These are phyloP conservation scores for Oryza glumipatula DNA, from an alignment of 176 grass and related monocot genomes.

Conservation along the genomic window DNA sequence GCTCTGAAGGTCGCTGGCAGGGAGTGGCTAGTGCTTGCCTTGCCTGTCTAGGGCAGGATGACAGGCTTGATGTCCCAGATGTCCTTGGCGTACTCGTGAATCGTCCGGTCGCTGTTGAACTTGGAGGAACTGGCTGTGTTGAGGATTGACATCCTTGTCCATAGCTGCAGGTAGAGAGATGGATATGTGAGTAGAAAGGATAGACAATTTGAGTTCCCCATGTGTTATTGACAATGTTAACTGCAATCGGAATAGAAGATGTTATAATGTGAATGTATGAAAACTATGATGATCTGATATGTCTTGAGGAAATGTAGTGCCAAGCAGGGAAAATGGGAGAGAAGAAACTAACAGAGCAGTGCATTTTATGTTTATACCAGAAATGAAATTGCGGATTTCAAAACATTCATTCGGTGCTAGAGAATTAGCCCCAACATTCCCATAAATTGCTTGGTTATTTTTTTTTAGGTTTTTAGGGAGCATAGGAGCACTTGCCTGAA, in stretches of 20 bases:
- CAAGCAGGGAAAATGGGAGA: not conserved
- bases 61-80: conserved; percentile 82
- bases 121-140: conserved; percentile 82
- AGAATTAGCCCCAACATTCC: not conserved
- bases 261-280: not conserved
- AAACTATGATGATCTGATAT: not conserved
- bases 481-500: not conserved
- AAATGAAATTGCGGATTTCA: not conserved
- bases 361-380: not conserved
- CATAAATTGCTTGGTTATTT: not conserved
- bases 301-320: not conserved
- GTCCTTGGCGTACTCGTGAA: conserved; percentile 88
- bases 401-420: not conserved
- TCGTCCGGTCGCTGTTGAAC: conserved; percentile 95
- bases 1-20: not conserved
- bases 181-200: conserved; percentile 15
- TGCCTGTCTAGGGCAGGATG: conserved; percentile 49
- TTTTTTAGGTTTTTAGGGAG: not conserved
- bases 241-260: not conserved
- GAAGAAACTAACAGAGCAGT: not conserved
- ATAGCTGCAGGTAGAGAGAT: conserved; percentile 53
- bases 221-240: not conserved
- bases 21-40: not conserved
- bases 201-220: not conserved
- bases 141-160: conserved; percentile 94